Evolutionary conservation across 495 filamentous ascomycete species (phyloP), one percentile per base, ranked within the genome.

Genomic region (Jackrogersella minutella): DNA sequence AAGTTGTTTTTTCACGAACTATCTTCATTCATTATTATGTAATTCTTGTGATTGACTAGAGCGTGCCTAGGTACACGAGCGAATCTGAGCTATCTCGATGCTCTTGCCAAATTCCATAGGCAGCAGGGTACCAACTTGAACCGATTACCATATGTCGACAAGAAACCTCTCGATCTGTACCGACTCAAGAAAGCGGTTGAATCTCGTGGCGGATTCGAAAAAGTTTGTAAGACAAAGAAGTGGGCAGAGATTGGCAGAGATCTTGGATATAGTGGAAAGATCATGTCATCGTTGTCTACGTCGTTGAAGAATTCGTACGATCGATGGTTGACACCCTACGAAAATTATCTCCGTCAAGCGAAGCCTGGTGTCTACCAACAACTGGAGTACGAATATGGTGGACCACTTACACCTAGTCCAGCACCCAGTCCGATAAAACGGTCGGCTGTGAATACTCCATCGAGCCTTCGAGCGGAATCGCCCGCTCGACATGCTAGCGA

Each of bases 231-330:
- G 78, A 84, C 88, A 49, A 99, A 99, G 77, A 98, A 97, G 81
- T 99, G 95, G 95, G 95, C 95, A 0, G 95, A 99, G 76, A 97
- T 99, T 64, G 95, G 95, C 31, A 90, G 95, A 73, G 94, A 97
- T 76, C 80, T 99, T 16, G 95, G 95, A 53, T 99, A 99, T 78
- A 97, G 95, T 73, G 95, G 95, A 73, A 99, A 99, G 79, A 99
- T 99, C 67, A 99, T 99, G 95, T 98, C 96, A 0, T 98, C 96
- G n/a, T 78, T 99, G 39, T 99, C 95, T 9, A 99, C 95, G 1
- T 98, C 96, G 17, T 86, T 99, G 51, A 99, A 98, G 77, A 99
- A 98, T 71, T 98, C 96, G 5, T 99, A 95, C 71, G 92, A 96
- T 73, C 87, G 92, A 74, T 99, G 94, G 88, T 87, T 99, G 9